Evolutionary conservation across 805 yeast genomes (phyloP).

Genomic region (Blastobotrys parvus): DNA sequence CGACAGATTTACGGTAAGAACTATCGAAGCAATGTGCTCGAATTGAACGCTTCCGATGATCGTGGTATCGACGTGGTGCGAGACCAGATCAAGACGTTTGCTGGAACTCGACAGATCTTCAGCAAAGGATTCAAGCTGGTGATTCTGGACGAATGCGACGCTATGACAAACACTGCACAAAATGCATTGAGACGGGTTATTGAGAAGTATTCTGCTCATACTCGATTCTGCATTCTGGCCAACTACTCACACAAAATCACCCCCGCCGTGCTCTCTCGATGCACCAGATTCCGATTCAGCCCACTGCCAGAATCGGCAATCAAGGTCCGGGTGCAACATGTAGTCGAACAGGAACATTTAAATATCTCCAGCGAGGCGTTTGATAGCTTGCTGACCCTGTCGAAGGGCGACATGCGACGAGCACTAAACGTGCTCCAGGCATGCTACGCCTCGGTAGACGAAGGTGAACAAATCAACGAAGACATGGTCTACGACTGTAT

Average conservation of each 20-base stretch:
- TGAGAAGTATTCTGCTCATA: slow-evolving; percentile 87
- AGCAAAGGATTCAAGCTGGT: slow-evolving; percentile 69
- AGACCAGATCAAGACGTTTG: slow-evolving; percentile 93
- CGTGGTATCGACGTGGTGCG: slow-evolving; percentile 98
- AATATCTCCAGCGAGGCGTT: slow-evolving; percentile 51
- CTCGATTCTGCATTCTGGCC: slow-evolving; percentile 93
- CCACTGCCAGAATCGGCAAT: slow-evolving; percentile 70
- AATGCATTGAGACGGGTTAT: slow-evolving; percentile 89
- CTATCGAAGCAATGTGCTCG: slow-evolving; percentile 83
- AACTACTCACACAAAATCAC: slow-evolving; percentile 92
- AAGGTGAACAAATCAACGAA: slow-evolving; percentile 48
- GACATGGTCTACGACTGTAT: slow-evolving; percentile 86
- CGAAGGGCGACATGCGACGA: slow-evolving; percentile 96
- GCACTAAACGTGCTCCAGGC: slow-evolving; percentile 93
- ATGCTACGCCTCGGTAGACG: slow-evolving; percentile 67
- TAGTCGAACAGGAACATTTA: slow-evolving; percentile 60
- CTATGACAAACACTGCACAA: slow-evolving; percentile 97
- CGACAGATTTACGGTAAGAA: slow-evolving; percentile 76
- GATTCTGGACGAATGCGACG: slow-evolving; percentile 93
- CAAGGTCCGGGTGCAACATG: slow-evolving; percentile 55
- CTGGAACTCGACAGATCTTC: slow-evolving; percentile 91
- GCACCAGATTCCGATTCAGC: slow-evolving; percentile 88
- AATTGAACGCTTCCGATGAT: slow-evolving; percentile 93
- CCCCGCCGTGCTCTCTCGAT: slow-evolving; percentile 89
- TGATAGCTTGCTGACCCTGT: slow-evolving; percentile 54